These are phyloP conservation scores for Bonia amplexicaulis DNA, from an alignment of 176 grass and related monocot genomes.

Conservation along the genomic window DNA sequence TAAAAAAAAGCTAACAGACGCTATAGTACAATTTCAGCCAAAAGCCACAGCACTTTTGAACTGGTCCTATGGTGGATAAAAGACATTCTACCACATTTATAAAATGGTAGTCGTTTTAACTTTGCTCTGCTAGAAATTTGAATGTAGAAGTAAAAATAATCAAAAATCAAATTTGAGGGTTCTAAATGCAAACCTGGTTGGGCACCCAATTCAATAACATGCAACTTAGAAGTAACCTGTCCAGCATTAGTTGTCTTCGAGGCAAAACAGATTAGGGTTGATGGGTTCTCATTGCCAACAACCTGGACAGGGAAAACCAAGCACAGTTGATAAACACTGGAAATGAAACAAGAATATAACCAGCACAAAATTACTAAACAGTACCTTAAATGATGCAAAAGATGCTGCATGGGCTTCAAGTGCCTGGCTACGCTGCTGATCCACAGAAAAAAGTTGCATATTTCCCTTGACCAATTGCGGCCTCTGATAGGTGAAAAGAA, in stretches of 20 bases:
- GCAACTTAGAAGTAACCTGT: conserved; percentile 78
- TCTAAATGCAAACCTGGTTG: conserved; percentile 66
- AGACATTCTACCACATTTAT: neutral
- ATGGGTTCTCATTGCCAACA: conserved; percentile 88
- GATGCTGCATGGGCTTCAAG: conserved; percentile 99
- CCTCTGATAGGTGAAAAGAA: conserved; percentile 51
- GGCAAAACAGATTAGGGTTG: conserved; percentile 88
- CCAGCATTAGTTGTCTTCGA: conserved; percentile 91
- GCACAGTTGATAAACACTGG: neutral
- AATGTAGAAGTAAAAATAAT: neutral
- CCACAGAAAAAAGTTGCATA: conserved; percentile 98
- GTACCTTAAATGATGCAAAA: conserved; percentile 90
- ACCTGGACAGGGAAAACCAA: conserved; percentile 42
- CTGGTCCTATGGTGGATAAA: neutral
- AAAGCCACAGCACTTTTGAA: too few species aligned
- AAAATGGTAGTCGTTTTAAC: neutral
- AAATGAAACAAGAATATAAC: conserved; percentile 8
- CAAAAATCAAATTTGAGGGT: conserved; percentile 1
- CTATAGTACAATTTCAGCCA: too few species aligned
- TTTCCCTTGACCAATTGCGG: conserved; percentile 95
- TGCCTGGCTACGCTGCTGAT: conserved; percentile 95
- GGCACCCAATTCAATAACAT: conserved; percentile 90
- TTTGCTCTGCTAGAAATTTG: neutral
- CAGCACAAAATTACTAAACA: conserved; percentile 1
- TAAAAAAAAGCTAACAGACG: too few species aligned